phyloP scores from a whole-genome alignment of 768 basidiomycete species.

The Melanogaster broomeanus region DNA sequence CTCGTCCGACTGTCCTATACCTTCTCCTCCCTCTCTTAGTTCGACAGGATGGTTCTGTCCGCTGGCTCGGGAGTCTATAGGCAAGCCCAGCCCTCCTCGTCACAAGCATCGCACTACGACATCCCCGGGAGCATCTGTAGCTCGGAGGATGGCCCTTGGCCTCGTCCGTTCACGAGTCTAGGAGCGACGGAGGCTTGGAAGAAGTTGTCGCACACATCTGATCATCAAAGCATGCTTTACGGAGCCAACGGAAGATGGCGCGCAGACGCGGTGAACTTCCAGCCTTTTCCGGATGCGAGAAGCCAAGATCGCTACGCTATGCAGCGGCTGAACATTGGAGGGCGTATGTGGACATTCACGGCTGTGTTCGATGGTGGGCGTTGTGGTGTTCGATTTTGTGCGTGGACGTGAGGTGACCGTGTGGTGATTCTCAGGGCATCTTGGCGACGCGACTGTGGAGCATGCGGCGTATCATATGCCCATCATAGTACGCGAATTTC shows the following conservation, averaged over 20 bases:
- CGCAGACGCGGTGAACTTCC: conserved; percentile 69
- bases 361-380: conserved; percentile 69
- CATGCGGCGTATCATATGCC: conserved; percentile 70
- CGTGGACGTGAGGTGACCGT: conserved; percentile 4
- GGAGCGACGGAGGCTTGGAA: conserved; percentile 54
- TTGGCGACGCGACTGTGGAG: conserved; percentile 69
- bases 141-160: conserved; percentile 68
- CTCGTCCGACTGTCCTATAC: not conserved
- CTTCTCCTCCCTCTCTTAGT: not conserved
- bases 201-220: conserved; percentile 49
- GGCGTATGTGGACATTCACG: conserved; percentile 61
- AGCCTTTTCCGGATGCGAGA: conserved; percentile 52
- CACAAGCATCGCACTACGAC: conserved; percentile 57
- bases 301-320: conserved; percentile 70
- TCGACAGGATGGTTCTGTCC: conserved; percentile 18
- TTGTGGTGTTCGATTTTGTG: conserved; percentile 6
- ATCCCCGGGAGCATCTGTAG: conserved; percentile 63
- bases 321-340: conserved; percentile 55
- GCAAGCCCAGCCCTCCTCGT: conserved; percentile 17
- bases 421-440: conserved; percentile 48
- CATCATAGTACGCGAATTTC: conserved; percentile 62
- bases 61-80: conserved; percentile 14
- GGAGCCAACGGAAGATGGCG: conserved; percentile 38
- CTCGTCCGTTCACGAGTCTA: conserved; percentile 55
- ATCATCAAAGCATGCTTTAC: conserved; percentile 48